Base-by-base conservation (phyloP, 2,329 filamentous ascomycete species). In the Cucurbitaria berberidis region DNA sequence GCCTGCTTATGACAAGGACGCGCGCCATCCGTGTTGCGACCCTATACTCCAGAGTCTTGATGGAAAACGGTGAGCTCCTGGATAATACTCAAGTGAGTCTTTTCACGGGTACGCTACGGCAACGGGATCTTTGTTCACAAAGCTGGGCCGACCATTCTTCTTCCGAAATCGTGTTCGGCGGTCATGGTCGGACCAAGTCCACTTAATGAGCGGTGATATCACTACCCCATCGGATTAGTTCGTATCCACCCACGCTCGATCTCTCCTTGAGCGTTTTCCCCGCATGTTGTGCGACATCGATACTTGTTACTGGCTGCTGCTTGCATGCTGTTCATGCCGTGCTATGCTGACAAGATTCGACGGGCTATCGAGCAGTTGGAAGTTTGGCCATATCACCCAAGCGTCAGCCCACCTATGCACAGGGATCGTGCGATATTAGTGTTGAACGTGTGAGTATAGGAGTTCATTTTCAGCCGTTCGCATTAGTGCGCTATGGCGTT, bases 281-380 rank as follows among this genome's bases (percentile, higher is more conserved):
- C 41, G 39, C 40, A 45, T 24, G 22, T 21, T 11, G 44, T 46
- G 44, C 39, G 30, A 32, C 22, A 29, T 24, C 19, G 18, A 10
- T n/a, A 40, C 10, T 34, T 38, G 6, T 19, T 19, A 24, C 45
- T 47, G 26, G 34, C 10, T 26, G 35, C 48, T 24, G 51, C 55
- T 59, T 43, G 55, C 59, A 55, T 59, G n/a, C 53, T 59, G n/a
- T 48, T 38, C 45, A 55, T 55, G 53, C 21, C 34, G 59, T 55
- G 49, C 30, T 10, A 59, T 43, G 29, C 48, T 49, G 49, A 47
- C 51, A 52, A 3, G 38, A 34, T 43, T 41, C 11, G 29, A 42
- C 34, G 39, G 26, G 22, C 24, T 26, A 15, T 18, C 30, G 26
- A 15, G 19, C 15, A 6, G 18, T 8, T 34, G 30, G 15, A 34